phyloP scores from a whole-genome alignment of 2,329 filamentous ascomycete genomes.

The Ophiocordyceps camponoti-leonardi region DNA sequence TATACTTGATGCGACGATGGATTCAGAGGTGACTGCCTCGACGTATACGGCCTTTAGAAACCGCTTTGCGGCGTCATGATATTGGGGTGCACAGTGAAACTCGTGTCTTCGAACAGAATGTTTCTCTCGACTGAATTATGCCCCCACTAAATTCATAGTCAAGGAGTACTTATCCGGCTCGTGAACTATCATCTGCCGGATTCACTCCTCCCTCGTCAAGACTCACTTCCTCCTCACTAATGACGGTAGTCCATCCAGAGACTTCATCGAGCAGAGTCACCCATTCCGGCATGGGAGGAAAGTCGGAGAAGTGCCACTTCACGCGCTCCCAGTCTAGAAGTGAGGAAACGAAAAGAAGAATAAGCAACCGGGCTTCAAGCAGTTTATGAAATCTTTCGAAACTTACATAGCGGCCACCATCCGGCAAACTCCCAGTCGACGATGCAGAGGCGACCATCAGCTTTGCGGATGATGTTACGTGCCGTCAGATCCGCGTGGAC shows the following conservation, averaged over 20 bases:
- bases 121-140: too few relatives aligned
- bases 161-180: too few relatives aligned
- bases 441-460: neutral
- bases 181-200: too few relatives aligned
- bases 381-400: neutral
- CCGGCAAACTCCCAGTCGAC: neutral
- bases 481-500: neutral
- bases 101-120: too few relatives aligned
- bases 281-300: neutral
- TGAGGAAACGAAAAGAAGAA: neutral
- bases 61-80: too few relatives aligned
- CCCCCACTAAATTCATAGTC: too few relatives aligned
- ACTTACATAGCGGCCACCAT: neutral
- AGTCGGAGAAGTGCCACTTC: neutral
- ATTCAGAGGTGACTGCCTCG: too few relatives aligned
- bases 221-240: neutral
- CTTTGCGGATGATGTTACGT: neutral
- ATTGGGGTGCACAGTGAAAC: too few relatives aligned
- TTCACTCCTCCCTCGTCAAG: slow-evolving; percentile 3
- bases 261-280: neutral
- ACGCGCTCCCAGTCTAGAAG: neutral
- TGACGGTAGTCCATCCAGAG: neutral
- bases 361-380: neutral
- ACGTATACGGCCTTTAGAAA: too few relatives aligned
- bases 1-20: too few relatives aligned